phyloP scores from a whole-genome alignment of 345 rosid species.

The Gossypium thurberi region DNA sequence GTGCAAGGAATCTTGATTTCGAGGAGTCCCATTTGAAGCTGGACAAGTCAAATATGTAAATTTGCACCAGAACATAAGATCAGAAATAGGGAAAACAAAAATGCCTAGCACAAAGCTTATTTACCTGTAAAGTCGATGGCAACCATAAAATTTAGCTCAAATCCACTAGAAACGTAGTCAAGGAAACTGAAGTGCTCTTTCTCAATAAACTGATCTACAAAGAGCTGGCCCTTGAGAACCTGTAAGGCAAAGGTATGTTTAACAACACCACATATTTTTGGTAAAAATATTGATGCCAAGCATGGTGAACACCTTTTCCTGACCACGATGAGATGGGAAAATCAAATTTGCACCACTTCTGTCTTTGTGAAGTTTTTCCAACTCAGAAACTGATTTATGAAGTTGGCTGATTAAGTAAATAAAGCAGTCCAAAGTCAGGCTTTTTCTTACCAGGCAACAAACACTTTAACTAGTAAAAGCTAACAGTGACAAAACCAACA shows the following conservation, averaged over 20 bases:
- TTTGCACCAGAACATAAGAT: not conserved
- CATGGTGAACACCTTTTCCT: conserved; percentile 47
- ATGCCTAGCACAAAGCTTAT: not conserved
- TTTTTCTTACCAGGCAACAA: not conserved
- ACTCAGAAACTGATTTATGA: conserved; percentile 59
- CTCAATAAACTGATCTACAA: conserved; percentile 60
- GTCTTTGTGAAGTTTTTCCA: conserved; percentile 53
- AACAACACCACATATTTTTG: not conserved
- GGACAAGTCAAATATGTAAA: conserved; percentile 2
- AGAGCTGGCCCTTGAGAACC: conserved; percentile 71
- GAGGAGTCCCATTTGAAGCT: not conserved
- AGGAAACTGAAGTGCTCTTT: conserved; percentile 45
- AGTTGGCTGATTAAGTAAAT: conserved; percentile 39
- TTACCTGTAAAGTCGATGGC: not conserved
- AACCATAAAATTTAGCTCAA: not conserved
- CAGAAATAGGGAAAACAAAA: not conserved
- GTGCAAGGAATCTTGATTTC: not conserved
- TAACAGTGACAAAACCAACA: not conserved
- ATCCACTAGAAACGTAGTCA: not conserved
- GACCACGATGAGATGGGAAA: conserved; percentile 32
- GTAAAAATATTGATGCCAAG: not conserved
- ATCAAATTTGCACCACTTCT: conserved; percentile 43
- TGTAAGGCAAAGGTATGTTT: conserved; percentile 14
- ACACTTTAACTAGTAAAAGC: not conserved
- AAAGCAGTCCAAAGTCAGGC: not conserved